These are phyloP conservation scores for Silene coronaria DNA, from an alignment of 179 eudicot genomes.

Conservation along the genomic window DNA sequence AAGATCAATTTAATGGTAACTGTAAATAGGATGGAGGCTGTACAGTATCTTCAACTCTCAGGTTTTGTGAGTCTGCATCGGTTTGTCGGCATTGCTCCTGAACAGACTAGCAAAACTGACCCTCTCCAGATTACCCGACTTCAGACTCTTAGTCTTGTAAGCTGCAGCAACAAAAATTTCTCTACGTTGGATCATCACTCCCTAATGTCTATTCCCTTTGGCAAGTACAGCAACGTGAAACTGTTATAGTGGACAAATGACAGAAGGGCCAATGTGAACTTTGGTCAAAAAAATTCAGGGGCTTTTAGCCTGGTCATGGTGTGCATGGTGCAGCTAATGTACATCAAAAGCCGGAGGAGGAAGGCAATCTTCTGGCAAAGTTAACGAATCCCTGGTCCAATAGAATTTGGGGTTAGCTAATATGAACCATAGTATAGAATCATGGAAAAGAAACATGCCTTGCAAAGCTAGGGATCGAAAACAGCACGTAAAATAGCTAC, in stretches of 20 bases:
- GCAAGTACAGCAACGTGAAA: not conserved
- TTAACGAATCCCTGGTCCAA: not conserved
- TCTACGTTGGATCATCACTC: not conserved
- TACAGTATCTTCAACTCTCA: not conserved
- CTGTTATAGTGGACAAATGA: not conserved
- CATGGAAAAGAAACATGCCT: not conserved
- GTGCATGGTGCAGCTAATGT: not conserved
- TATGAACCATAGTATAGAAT: not conserved
- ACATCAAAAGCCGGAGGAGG: not conserved
- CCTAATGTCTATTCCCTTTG: not conserved
- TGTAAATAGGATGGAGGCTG: not conserved
- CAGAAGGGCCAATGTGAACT: not conserved
- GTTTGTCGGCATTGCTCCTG: not conserved
- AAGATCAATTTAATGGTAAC: not conserved
- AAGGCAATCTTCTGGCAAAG: not conserved
- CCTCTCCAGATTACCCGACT: not conserved
- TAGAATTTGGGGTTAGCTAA: not conserved
- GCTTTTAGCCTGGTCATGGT: not conserved
- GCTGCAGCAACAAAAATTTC: not conserved
- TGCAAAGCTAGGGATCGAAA: too few species aligned
- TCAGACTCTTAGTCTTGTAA: not conserved
- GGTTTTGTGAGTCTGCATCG: not conserved
- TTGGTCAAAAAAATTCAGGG: not conserved
- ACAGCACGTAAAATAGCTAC: too few species aligned
- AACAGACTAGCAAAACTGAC: not conserved